phyloP scores from a whole-genome alignment of 352 stramenopile species.

The Stephanocyclus meneghinianus region DNA sequence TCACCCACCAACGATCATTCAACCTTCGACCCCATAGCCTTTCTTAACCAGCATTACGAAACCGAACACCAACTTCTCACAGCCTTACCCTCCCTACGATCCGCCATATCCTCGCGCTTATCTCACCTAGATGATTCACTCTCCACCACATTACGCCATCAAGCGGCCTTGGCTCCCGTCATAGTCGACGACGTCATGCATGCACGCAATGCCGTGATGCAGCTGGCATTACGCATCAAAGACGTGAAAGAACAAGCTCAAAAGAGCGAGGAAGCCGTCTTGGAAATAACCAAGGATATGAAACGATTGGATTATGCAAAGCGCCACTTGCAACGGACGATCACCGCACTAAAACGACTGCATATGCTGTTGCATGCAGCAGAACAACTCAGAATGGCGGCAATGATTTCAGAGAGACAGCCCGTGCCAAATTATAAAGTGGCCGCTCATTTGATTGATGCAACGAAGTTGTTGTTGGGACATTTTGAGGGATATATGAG shows the following conservation, averaged over 20 bases:
- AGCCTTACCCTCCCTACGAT: slow-evolving; percentile 64
- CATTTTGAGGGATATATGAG: slow-evolving; percentile 94
- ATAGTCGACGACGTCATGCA: slow-evolving; percentile 71
- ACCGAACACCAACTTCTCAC: slow-evolving; percentile 68
- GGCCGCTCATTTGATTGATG: slow-evolving; percentile 94
- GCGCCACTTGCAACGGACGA: slow-evolving; percentile 91
- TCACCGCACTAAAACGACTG: slow-evolving; percentile 94
- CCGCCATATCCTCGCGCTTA: slow-evolving; percentile 65
- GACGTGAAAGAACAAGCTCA: slow-evolving; percentile 92
- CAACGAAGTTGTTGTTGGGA: slow-evolving; percentile 91
- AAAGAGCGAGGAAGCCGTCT: slow-evolving; percentile 93
- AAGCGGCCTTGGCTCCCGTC: slow-evolving; percentile 58
- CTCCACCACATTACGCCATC: slow-evolving; percentile 67
- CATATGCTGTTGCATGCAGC: slow-evolving; percentile 98
- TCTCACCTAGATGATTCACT: slow-evolving; percentile 71
- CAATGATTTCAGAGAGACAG: slow-evolving; percentile 44
- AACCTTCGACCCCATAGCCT: slow-evolving; percentile 73
- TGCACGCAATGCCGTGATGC: slow-evolving; percentile 84
- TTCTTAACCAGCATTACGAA: slow-evolving; percentile 78
- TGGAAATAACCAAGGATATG: slow-evolving; percentile 98
- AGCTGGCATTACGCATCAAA: slow-evolving; percentile 90
- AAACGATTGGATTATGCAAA: slow-evolving; percentile 98
- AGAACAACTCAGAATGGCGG: slow-evolving; percentile 84
- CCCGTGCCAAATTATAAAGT: slow-evolving; percentile 86
- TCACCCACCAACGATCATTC: slow-evolving; percentile 8